Base-by-base conservation (phyloP, 192 early-diverging fungal genomes). In the Backusella circina region DNA sequence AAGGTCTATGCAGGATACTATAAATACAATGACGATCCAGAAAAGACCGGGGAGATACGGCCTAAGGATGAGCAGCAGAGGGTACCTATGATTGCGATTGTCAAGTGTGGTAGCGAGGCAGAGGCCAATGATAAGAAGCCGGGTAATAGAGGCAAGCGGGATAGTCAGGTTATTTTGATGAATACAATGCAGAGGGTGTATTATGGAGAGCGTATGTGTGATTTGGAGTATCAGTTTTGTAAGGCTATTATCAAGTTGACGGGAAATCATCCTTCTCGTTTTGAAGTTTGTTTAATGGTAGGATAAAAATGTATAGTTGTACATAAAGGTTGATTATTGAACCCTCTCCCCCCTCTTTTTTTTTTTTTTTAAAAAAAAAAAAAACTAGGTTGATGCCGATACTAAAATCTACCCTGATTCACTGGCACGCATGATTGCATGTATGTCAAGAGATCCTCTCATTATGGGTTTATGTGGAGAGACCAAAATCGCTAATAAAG, bases 381-480 rank as follows among this genome's bases (percentile, higher is more conserved):
- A 1, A 28, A 47, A 23, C 13, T 73, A 88, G 87, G 92, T 94
- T 44, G 93, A 95, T 76, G 93, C 93, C 26, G 93, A 95, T 76
- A 98, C 95, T 33, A 87, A 90, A 67, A 91, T 96, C 12, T 88
- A 90, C 28, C 87, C 87, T 7, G 90, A 93, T 79, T 91, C 93
- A 23, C 76, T 97, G 72, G 84, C 82, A 7, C 86, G 91, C 51
- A 93, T 99, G 88, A 91, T 97, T 73, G 89, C 90, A 50, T 91
- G 90, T 68, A 95, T 99, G 93, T 86, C 90, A 51, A 91, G 93
- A 70, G 96, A 99, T 86, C 86, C 85, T 50, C 76, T 82, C 10
- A 93, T 99, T 75, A 95, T 97, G 92, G 97, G 97, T 6, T 84
- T 98, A 36, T 98, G 97, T 83, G 97, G 97, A 65, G 97, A 99